Conservation (phyloP, 495 filamentous ascomycete species). For the Halenospora varia region DNA sequence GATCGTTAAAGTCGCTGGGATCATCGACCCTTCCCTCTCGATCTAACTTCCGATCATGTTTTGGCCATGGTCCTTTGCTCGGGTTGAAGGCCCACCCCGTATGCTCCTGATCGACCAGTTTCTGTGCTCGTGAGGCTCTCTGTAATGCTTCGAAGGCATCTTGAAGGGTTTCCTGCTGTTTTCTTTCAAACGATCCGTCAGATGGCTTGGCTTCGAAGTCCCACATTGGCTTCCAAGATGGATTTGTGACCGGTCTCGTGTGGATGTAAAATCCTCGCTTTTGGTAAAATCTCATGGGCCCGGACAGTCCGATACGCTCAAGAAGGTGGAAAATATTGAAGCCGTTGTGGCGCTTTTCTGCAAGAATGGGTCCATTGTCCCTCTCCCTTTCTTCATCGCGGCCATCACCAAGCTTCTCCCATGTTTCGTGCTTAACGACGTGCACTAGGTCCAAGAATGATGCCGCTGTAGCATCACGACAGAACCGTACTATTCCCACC, state of each 20-base stretch:
- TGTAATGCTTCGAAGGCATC: background rate
- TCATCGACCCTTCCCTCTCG: background rate
- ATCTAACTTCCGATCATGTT: background rate
- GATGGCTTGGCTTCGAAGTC: background rate
- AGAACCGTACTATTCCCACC: slow-evolving; percentile 27
- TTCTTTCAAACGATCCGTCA: background rate
- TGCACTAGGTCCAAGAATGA: slow-evolving; percentile 6
- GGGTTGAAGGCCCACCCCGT: background rate
- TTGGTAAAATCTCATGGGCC: background rate
- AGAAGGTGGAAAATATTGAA: slow-evolving; percentile 12
- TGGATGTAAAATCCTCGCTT: background rate
- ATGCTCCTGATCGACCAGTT: background rate
- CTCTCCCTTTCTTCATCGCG: background rate
- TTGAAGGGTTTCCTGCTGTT: background rate
- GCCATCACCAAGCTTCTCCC: slow-evolving; percentile 5
- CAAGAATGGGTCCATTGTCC: slow-evolving; percentile 2
- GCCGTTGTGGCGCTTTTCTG: background rate
- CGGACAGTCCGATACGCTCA: background rate
- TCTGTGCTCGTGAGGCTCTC: background rate
- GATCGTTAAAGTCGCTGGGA: too few relatives aligned
- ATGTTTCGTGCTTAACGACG: background rate
- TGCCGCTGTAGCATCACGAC: slow-evolving; percentile 5
- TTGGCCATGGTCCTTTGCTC: background rate
- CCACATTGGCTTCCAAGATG: background rate
- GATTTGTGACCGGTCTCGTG: too few relatives aligned